A percentile compares a stretch with the other conserved stretches of the same genome.
Conservation (phyloP, 176 grass and related monocot species). For the Eremochloa ophiuroides region DNA sequence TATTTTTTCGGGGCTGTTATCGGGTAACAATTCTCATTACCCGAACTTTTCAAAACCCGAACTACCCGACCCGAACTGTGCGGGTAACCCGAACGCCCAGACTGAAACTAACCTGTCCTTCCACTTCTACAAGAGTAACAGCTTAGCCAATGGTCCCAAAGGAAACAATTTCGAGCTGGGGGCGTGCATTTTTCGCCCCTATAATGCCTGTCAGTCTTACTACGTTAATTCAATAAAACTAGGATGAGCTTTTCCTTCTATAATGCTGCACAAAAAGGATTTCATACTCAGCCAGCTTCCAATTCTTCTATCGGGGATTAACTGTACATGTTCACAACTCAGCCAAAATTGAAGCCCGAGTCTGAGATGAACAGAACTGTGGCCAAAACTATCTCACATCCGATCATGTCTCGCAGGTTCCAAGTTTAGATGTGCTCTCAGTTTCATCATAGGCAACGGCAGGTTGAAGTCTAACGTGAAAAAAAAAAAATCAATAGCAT, state of each 20-base stretch:
- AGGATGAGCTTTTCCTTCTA: background rate
- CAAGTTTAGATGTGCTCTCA: background rate
- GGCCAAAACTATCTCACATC: slow-evolving; percentile 33
- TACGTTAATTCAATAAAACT: slow-evolving; percentile 16
- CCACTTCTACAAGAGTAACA: slow-evolving; percentile 17
- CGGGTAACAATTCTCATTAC: too few species aligned
- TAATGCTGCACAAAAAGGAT: background rate
- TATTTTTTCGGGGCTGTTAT: too few species aligned
- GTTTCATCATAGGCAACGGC: background rate
- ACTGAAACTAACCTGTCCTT: slow-evolving; percentile 1
- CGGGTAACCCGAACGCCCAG: too few species aligned
- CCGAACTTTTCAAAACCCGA: too few species aligned
- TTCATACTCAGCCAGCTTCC: slow-evolving; percentile 4
- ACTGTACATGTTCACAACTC: slow-evolving; percentile 38
- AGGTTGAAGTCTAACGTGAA: slow-evolving; percentile 5
- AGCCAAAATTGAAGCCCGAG: slow-evolving; percentile 23
- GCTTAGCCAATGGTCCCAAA: slow-evolving; percentile 15
- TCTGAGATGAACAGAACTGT: slow-evolving; percentile 36
- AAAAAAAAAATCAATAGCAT: slow-evolving; percentile 10
- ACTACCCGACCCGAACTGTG: too few species aligned
- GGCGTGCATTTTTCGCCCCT: slow-evolving; percentile 25
- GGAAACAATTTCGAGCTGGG: slow-evolving; percentile 18
- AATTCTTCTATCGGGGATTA: slow-evolving; percentile 20
- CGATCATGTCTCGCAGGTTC: background rate
- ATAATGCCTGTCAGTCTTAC: background rate